Conservation (phyloP, 2,329 filamentous ascomycete genomes). For the Colletotrichum endophyticum region DNA sequence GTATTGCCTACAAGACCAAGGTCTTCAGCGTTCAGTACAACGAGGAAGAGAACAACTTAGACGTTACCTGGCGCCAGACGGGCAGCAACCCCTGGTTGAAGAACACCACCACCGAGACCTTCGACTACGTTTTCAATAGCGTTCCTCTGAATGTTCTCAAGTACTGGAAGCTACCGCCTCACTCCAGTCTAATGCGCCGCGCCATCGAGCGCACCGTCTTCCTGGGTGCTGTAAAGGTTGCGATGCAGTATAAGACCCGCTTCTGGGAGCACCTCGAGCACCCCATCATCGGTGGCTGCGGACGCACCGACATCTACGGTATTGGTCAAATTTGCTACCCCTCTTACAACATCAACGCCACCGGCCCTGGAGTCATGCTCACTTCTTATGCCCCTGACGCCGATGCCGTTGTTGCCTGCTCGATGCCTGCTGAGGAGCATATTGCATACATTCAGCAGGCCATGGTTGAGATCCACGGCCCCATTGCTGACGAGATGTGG, state of each 20-base stretch:
- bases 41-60: conserved; percentile 22
- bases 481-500: conserved; percentile 49
- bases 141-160: conserved; percentile 40
- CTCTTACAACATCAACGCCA: conserved; percentile 54
- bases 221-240: conserved; percentile 41
- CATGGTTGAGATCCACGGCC: conserved; percentile 60
- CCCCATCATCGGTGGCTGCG: conserved; percentile 51
- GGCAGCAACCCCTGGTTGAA: conserved; percentile 26
- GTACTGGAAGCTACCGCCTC: conserved; percentile 39
- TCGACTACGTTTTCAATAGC: conserved; percentile 42
- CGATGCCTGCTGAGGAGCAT: conserved; percentile 56
- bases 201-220: conserved; percentile 30
- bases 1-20: conserved; percentile 26
- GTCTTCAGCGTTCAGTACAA: conserved; percentile 27
- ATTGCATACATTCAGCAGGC: conserved; percentile 57
- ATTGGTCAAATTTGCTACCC: conserved; percentile 59
- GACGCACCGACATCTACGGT: conserved; percentile 48
- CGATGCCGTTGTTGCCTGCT: conserved; percentile 41
- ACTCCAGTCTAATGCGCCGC: conserved; percentile 32
- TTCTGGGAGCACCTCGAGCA: conserved; percentile 32
- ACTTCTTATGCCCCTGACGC: conserved; percentile 49
- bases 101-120: conserved; percentile 31
- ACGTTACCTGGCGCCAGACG: conserved; percentile 23
- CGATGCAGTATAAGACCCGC: conserved; percentile 61
- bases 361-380: conserved; percentile 55